Base-by-base conservation (phyloP, 2,329 filamentous ascomycete genomes). In the Claviceps fusiformis region DNA sequence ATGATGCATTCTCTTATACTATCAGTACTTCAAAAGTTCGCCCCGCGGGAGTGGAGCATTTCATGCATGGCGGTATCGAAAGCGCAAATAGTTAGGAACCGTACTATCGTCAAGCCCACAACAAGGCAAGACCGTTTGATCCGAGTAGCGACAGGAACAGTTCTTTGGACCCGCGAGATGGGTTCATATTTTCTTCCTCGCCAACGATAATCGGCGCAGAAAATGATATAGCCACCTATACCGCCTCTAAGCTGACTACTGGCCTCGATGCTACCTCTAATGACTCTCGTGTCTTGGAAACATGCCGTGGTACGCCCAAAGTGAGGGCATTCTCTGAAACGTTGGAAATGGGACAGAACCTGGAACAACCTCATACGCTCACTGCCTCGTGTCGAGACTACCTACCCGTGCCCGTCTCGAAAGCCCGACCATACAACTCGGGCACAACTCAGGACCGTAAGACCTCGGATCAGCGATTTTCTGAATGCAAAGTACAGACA, bases 1-100 rank as follows among this genome's bases (percentile, higher is more conserved):
- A 31, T 5, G 11, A 41, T 41, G 15, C 24, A 13, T 55, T 58
- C 24, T 52, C 54, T n/a, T 63, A 60, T 6, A 62, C 65, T 31
- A 61, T 55, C 45, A 59, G 56, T 33, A 54, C 57, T 10, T 60
- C 61, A 17, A 68, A 69, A 39, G 58, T 63, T 35, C 62, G 61
- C 4, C 65, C 67, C 15, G 60, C 60, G 3, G 62, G 60, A 43
- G 57, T 60, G 6, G 45, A 59, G 17, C 49, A 61, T 37, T 53
- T 56, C 1, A 51, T 57, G 6, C 53, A 61, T 35, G 52, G 59
- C 24, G 54, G 53, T 37, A 27, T 19, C 17, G 31, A 50, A 10
- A 10, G 49, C 10, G 50, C 49, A 41, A 51, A 48, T 3, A 39
- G 52, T 19, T 46, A 52, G 41, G 55, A 46, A n/a, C 45, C 58